Conservation (phyloP, 2,329 filamentous ascomycete species). For the Waltergamsia citrina region DNA sequence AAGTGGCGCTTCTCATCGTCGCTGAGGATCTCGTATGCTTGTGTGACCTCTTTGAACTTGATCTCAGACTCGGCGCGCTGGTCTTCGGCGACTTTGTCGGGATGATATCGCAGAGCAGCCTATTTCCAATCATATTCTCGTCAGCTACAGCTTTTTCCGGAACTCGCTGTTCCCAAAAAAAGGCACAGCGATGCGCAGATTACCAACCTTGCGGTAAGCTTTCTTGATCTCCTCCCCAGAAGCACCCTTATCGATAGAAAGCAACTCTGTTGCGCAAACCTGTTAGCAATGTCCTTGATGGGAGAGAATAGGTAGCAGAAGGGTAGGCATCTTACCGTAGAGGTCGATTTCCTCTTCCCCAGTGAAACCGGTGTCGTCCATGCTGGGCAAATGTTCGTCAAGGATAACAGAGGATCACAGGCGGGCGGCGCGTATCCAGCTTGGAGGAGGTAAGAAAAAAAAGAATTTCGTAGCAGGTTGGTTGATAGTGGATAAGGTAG, state of each 20-base stretch:
- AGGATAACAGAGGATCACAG: too few relatives aligned
- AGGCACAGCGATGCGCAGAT: too few relatives aligned
- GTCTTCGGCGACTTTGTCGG: slow-evolving; percentile 87
- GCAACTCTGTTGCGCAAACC: slow-evolving; percentile 49
- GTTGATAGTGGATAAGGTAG: too few relatives aligned
- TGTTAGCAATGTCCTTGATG: slow-evolving; percentile 2
- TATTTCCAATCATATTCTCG: slow-evolving; percentile 21
- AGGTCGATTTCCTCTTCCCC: slow-evolving; percentile 43
- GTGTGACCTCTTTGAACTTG: slow-evolving; percentile 85
- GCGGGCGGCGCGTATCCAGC: too few relatives aligned
- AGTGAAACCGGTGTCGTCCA: slow-evolving; percentile 10
- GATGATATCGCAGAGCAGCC: slow-evolving; percentile 82
- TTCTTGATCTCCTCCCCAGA: slow-evolving; percentile 82
- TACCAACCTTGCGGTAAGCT: slow-evolving; percentile 80
- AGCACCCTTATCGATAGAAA: slow-evolving; percentile 64
- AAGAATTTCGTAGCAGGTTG: too few relatives aligned
- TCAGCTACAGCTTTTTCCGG: too few relatives aligned
- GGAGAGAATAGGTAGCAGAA: neutral
- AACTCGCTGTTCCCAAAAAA: too few relatives aligned
- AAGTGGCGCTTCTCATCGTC: slow-evolving; percentile 89
- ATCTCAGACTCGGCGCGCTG: slow-evolving; percentile 78
- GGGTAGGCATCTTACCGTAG: slow-evolving; percentile 37
- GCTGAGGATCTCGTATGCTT: slow-evolving; percentile 95
- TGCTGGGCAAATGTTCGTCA: slow-evolving; percentile 8
- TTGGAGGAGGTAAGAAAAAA: too few relatives aligned